phyloP scores from a whole-genome alignment of 129 eudicot genomes.

The Chrysanthemum makinoi region DNA sequence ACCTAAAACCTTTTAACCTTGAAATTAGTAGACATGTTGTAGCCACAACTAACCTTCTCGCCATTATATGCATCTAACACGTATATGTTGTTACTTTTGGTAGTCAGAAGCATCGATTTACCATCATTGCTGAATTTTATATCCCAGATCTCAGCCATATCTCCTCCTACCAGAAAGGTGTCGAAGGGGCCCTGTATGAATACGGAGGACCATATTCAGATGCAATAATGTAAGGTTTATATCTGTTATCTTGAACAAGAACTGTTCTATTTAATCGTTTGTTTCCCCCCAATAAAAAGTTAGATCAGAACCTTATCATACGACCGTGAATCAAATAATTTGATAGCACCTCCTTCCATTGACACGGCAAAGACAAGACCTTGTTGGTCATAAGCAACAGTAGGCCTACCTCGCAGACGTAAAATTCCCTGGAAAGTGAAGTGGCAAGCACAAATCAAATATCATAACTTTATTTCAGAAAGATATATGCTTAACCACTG shows the following conservation, averaged over 20 bases:
- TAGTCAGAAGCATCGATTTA: slow-evolving; percentile 90
- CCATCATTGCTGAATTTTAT: slow-evolving; percentile 99
- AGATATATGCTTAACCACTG: neutral
- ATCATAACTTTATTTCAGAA: slow-evolving; percentile 20
- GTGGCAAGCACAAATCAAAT: slow-evolving; percentile 40
- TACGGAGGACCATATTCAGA: slow-evolving; percentile 16
- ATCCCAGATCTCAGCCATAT: slow-evolving; percentile 95
- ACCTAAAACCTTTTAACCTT: too few species aligned
- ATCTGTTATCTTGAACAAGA: neutral
- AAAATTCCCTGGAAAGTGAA: slow-evolving; percentile 81
- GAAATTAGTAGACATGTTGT: neutral
- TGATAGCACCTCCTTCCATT: slow-evolving; percentile 99
- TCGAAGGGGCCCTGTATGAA: slow-evolving; percentile 86
- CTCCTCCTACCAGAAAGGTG: slow-evolving; percentile 94
- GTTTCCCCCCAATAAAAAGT: neutral
- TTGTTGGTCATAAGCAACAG: slow-evolving; percentile 98
- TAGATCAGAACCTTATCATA: slow-evolving; percentile 73
- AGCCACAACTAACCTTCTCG: slow-evolving; percentile 62
- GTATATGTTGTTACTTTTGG: slow-evolving; percentile 79
- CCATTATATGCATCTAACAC: slow-evolving; percentile 94
- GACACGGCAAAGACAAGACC: slow-evolving; percentile 98
- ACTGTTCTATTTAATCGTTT: neutral
- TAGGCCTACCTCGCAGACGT: slow-evolving; percentile 86
- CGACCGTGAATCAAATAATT: slow-evolving; percentile 87
- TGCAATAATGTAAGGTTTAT: neutral